Evolutionary conservation across 768 basidiomycete species (phyloP), one percentile per base, ranked within the genome.

Genomic region (Boletus vermiculosoides): DNA sequence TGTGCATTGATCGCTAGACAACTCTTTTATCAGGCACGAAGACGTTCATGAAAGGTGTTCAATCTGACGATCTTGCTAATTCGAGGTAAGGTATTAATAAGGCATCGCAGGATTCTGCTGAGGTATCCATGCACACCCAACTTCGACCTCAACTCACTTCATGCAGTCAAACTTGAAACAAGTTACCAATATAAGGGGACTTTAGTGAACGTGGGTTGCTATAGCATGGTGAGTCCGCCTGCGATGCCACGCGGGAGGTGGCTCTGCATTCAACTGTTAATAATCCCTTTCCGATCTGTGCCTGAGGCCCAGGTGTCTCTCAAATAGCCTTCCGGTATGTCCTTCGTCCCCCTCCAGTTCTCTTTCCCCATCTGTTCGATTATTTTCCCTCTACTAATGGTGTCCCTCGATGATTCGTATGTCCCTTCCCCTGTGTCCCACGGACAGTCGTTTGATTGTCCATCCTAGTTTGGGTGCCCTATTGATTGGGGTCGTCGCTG

Each of bases 401-500:
- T 15, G 37, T 6, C 25, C n/a, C 49, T 77, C 9, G 77, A 74
- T 25, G 61, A 63, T 15, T 74, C 73, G 77, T 78, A 49, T 28
- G 74, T 68, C 8, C 34, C 9, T 39, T n/a, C 23, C 6, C 6
- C 22, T 8, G n/a, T 16, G 15, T 46, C 16, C 4, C n/a, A 12
- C 30, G 11, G 42, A 20, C 22, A 42, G 30, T 34, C 4, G 4
- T 5, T 46, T 57, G 39, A 54, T 23, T n/a, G n/a, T 56, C 15
- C 20, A 50, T 22, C 45, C 13, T 22, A 84, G 81, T 25, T 59
- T 80, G 36, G 84, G 83, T 22, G 79, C 80, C 40, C 74, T 78
- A 33, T 76, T 80, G 45, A 68, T 83, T 30, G 84, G 83, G 4
- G 73, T 81, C 20, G 65, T 83, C 13, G 45, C 79, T 18, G 79